Evolutionary conservation across 2,329 filamentous ascomycete genomes (phyloP), one percentile per base, ranked within the genome.

Genomic region (Ampelomyces quisqualis): DNA sequence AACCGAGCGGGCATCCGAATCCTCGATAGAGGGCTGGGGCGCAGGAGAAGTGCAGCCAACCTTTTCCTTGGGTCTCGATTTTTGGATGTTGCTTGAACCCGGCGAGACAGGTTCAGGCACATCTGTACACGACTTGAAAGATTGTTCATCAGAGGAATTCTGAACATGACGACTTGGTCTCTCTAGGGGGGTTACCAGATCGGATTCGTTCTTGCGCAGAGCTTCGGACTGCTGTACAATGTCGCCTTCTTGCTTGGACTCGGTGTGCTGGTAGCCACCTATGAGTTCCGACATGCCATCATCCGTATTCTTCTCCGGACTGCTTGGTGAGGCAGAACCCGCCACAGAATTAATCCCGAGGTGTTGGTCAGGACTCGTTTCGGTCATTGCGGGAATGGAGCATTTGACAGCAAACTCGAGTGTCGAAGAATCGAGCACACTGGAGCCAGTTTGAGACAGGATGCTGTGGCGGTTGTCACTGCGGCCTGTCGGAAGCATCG

Each of bases 271-370:
- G 34, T 64, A 66, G n/a, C 51, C 59, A 19, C 53, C 58, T 24
- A 65, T 31, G 6, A 67, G 43, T 37, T 64, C 60, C 9, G 62
- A 61, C 53, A 67, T 62, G 8, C 60, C 61, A 32, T 62, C 60
- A 21, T 62, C 62, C 10, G 55, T 64, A 22, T 43, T 57, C 10
- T 36, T 40, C 17, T 35, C 53, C 15, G 43, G 41, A 21, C 51
- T 55, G 5, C 37, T 23, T 23, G 41, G 24, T 30, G 32, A 35
- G 11, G 32, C 39, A 7, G 35, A 20, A 11, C 10, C 22, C 11
- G 27, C 20, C 8, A 47, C 41, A 26, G 18, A 13, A 10, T 48
- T 42, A 39, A 34, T 31, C 7, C 34, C 30, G 7, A 43, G 24
- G 5, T 48, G 40, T 15, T 43, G 38, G 5, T 23, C 33, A 31